Percentiles rank a stretch among this genome's conserved stretches.
These are phyloP conservation scores for Aphanomyces stellatus DNA, from an alignment of 352 stramenopile species.

Conservation along the genomic window DNA sequence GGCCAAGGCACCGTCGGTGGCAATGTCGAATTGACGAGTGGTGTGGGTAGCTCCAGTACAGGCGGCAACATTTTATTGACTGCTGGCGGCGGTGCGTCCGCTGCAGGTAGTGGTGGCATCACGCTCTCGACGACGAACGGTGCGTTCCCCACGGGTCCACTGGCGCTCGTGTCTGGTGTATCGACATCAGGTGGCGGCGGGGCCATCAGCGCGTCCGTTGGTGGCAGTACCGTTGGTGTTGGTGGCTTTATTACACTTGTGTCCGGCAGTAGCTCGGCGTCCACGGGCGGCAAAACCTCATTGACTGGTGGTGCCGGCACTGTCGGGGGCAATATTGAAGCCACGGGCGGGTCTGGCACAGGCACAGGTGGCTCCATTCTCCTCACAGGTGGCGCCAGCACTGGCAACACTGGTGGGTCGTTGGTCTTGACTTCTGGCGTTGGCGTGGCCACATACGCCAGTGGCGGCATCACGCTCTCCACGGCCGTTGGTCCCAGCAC, in stretches of 20 bases:
- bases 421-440: slow-evolving; percentile 38
- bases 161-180: not conserved
- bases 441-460: slow-evolving; percentile 42
- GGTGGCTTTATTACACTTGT: slow-evolving; percentile 42
- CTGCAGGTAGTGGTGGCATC: slow-evolving; percentile 5
- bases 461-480: slow-evolving; percentile 37
- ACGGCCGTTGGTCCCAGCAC: slow-evolving; percentile 21
- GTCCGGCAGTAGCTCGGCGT: slow-evolving; percentile 38
- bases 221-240: slow-evolving; percentile 28
- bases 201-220: not conserved
- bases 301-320: slow-evolving; percentile 3
- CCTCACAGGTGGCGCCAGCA: slow-evolving; percentile 1
- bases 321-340: slow-evolving; percentile 8
- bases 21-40: slow-evolving; percentile 33
- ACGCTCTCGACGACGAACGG: slow-evolving; percentile 3
- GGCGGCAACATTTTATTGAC: slow-evolving; percentile 11
- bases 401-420: slow-evolving; percentile 40
- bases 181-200: not conserved
- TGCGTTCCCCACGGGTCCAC: not conserved
- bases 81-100: not conserved
- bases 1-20: slow-evolving; percentile 33
- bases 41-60: not conserved
- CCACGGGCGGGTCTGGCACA: slow-evolving; percentile 5
- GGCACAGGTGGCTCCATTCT: slow-evolving; percentile 5
- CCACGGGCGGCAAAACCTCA: slow-evolving; percentile 18